Percentiles rank a stretch among this genome's conserved stretches.
phyloP scores from a whole-genome alignment of 352 stramenopile species.

The Hyphochytrium catenoides region DNA sequence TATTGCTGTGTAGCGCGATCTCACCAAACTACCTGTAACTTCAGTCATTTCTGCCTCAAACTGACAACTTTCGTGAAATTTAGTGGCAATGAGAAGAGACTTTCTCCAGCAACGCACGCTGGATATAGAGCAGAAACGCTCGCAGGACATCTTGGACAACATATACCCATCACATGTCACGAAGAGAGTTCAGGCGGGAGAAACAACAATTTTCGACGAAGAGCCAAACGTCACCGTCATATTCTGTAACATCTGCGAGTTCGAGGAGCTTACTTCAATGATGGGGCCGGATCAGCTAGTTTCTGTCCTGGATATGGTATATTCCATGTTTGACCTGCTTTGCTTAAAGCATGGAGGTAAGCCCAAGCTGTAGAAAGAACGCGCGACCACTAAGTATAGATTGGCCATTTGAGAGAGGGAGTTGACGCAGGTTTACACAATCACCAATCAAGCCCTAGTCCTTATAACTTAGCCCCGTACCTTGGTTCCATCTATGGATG shows the following conservation, averaged over 20 bases:
- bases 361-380: too few species aligned
- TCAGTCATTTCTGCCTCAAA: not conserved
- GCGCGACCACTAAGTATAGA: too few species aligned
- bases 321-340: conserved; percentile 70
- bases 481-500: too few species aligned
- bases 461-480: too few species aligned
- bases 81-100: conserved; percentile 42
- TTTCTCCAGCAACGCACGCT: conserved; percentile 51
- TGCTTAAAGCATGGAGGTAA: conserved; percentile 61
- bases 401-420: too few species aligned
- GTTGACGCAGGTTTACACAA: too few species aligned
- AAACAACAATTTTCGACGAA: conserved; percentile 50
- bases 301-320: conserved; percentile 63
- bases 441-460: too few species aligned
- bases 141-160: conserved; percentile 54
- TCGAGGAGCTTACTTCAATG: conserved; percentile 42
- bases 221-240: conserved; percentile 62
- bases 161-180: conserved; percentile 58
- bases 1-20: not conserved
- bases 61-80: not conserved
- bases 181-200: conserved; percentile 49
- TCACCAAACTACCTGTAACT: not conserved
- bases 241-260: conserved; percentile 58
- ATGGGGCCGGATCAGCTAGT: conserved; percentile 34
- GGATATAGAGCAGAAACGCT: conserved; percentile 40